Base-by-base conservation (phyloP, 179 eudicot genomes). In the Camellia oleifera region DNA sequence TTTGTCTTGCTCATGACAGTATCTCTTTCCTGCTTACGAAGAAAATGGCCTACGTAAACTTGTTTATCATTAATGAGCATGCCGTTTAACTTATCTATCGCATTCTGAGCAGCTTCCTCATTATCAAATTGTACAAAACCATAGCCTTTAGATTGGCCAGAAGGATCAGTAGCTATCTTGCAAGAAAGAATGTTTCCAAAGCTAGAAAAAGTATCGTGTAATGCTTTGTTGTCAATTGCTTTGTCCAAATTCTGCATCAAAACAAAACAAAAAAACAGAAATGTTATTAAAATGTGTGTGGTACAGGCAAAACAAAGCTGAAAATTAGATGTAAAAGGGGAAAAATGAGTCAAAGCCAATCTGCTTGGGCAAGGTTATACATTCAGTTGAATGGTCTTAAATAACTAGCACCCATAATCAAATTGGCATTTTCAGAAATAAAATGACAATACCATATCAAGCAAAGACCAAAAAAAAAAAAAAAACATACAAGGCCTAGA, bases 31-130 rank as follows among this genome's bases (percentile, higher is more conserved):
- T 90, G 94, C 86, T 89, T 92, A 60, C 94, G 92, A 26, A 88
- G 91, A 81, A 89, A 89, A 63, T 72, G 92, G 32, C 92, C 94
- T 46, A 92, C 96, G 74, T 82, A 92, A 4, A 92, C 97, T 85
- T 89, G 94, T 70, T 92, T 92, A 18, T 91, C 97, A 89, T 92
- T 92, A 9, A 91, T 83, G n/a, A 91, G 88, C 97, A 90, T 92
- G 50, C 92, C 94, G 83, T 92, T 92, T 32, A 92, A 83, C 83
- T 92, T 88, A 71, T 88, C 94, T 0, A 92, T 92, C 6, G 96
- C 92, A 80, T 69, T 85, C 78, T 89, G 88, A 68, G 96, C 92
- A 77, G 91, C 80, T 54, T 89, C 94, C 74, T 89, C 96, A 69
- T 61, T 71, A 9, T 90, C 94, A 83, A 85, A 92, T 78, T 92